Base-by-base conservation (phyloP, 495 filamentous ascomycete genomes). In the Ramalina peruviana region DNA sequence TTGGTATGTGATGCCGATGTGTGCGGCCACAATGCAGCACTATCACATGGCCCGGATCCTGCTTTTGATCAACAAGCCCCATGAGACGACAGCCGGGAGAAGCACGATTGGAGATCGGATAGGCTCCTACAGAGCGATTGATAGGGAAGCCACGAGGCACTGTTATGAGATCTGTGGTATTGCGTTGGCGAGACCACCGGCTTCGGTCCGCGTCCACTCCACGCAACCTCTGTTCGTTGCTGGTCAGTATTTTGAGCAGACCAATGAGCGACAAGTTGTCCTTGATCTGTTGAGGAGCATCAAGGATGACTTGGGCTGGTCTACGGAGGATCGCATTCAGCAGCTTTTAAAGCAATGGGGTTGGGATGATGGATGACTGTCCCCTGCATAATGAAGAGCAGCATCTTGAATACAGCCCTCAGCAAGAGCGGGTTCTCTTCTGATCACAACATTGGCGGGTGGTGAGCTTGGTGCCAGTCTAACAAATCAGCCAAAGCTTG, bases 21-120 rank as follows among this genome's bases (percentile, higher is more conserved):
- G 76, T 62, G 73, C 72, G 1, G 77, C 76, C 4, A 74, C 74
- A 10, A 80, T 81, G 75, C 78, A 81, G 57, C 70, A 70, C 52
- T 83, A 79, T 56, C 78, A 83, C 55, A 79, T 83, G 72, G 74
- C 75, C 0, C 75, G 74, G 40, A 79, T 79, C 27, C 65, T 81
- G 39, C 63, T 83, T 12, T 67, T 80, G 10, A 72, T 79, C 58
- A 76, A 83, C 57, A 79, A 78, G 51, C 78, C 79, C 17, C 72
- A 77, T 33, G 70, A 78, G 37, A 71, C 75, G 7, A 78, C 73
- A 3, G 67, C 66, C 47, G 64, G 67, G 13, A 65, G 68, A 20
- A 71, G 66, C 30, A 74, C 73, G 2, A 67, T 80, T 41, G 66
- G 68, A 1, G 65, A 70, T 27, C 62, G 75, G 27, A 60, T 78